Evolutionary conservation across 2,329 filamentous ascomycete species (phyloP).

Genomic region (Cladosporium sp.): DNA sequence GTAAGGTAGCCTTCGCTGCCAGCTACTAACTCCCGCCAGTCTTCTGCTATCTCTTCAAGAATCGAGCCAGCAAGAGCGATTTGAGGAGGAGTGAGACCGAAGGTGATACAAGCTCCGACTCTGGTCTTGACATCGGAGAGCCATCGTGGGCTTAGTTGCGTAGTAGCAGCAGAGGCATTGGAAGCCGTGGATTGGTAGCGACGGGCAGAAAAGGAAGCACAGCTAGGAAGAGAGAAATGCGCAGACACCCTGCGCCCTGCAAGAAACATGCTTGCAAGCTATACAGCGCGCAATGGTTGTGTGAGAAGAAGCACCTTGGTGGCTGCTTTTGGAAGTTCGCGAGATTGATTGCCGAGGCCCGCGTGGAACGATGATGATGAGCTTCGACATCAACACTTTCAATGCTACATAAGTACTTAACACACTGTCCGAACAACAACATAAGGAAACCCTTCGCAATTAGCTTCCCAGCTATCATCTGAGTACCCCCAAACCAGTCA

Average conservation of each 20-base stretch:
- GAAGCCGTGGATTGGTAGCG: slow-evolving; percentile 10
- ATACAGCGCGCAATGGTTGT: not conserved
- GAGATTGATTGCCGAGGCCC: not conserved
- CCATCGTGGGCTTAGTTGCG: slow-evolving; percentile 56
- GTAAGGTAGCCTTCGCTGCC: slow-evolving; percentile 74
- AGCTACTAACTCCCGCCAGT: slow-evolving; percentile 69
- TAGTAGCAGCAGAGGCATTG: slow-evolving; percentile 21
- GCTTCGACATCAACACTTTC: not conserved
- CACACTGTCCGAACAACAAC: no score
- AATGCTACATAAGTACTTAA: no score
- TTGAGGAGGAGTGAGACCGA: slow-evolving; percentile 61
- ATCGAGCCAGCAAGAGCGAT: slow-evolving; percentile 55
- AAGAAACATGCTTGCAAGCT: slow-evolving; percentile 1
- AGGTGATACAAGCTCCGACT: slow-evolving; percentile 70
- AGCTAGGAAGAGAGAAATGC: not conserved
- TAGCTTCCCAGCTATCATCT: no score
- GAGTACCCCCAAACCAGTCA: no score
- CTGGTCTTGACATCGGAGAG: slow-evolving; percentile 63
- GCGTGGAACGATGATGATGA: not conserved
- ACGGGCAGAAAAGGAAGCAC: not conserved
- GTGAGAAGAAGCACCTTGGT: not conserved
- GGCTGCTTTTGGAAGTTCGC: not conserved
- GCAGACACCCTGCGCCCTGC: not conserved
- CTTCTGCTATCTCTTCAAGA: slow-evolving; percentile 54
- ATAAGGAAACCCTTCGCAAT: no score